These are phyloP conservation scores for Gloeopeniophorella convolvens DNA, from an alignment of 768 basidiomycete species.

Conservation along the genomic window DNA sequence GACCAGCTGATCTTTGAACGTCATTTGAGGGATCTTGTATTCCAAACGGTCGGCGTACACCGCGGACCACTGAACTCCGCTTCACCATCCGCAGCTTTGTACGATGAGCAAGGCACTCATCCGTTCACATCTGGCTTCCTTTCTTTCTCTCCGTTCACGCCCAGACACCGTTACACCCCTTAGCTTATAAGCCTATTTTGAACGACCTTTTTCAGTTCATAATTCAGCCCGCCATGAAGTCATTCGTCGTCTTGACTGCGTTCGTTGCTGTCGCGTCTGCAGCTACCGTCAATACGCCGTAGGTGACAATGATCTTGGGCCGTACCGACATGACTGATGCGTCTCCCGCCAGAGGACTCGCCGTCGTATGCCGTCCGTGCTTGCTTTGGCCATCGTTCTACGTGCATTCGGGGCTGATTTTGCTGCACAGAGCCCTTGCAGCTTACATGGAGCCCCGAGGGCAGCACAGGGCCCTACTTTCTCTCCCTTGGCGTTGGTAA, in stretches of 20 bases:
- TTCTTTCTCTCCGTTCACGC: conserved; percentile 1
- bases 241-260: conserved; percentile 26
- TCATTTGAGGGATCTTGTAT: no score
- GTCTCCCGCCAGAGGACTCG: conserved; percentile 27
- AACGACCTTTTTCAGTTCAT: conserved; percentile 4
- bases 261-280: conserved; percentile 30
- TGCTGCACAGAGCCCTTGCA: conserved; percentile 47
- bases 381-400: background rate
- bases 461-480: conserved; percentile 50
- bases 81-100: conserved; percentile 13
- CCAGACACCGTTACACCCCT: background rate
- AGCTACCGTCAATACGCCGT: conserved; percentile 66
- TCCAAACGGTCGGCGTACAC: conserved; percentile 12
- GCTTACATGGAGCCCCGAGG: conserved; percentile 41
- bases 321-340: background rate
- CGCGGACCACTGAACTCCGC: conserved; percentile 18
- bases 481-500: conserved; percentile 60
- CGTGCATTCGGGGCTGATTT: conserved; percentile 5
- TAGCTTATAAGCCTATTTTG: conserved; percentile 3
- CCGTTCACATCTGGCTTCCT: conserved; percentile 2
- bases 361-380: conserved; percentile 47
- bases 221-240: conserved; percentile 32
- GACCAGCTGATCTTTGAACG: no score
- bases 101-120: conserved; percentile 2
- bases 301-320: conserved; percentile 26